These are phyloP conservation scores for Daedaleopsis sinensis DNA, from an alignment of 768 basidiomycete genomes.

Conservation along the genomic window DNA sequence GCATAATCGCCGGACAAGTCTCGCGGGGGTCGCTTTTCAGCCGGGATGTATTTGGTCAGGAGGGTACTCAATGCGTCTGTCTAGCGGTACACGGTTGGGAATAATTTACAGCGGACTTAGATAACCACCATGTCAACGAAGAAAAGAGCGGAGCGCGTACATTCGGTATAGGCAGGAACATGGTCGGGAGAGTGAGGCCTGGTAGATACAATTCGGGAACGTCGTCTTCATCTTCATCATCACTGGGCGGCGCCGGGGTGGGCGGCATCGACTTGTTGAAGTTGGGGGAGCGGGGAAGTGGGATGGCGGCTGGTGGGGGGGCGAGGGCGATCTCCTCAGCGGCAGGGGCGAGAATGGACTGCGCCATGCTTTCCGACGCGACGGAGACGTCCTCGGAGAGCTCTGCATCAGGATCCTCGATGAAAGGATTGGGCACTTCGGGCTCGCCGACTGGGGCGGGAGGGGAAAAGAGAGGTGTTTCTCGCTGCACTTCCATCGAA, in stretches of 20 bases:
- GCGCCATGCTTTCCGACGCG: slow-evolving; percentile 32
- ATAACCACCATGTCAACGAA: slow-evolving; percentile 66
- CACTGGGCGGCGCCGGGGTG: slow-evolving; percentile 37
- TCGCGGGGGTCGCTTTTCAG: slow-evolving; percentile 72
- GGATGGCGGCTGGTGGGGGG: slow-evolving; percentile 24
- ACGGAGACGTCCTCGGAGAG: slow-evolving; percentile 34
- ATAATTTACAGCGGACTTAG: slow-evolving; percentile 41
- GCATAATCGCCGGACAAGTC: slow-evolving; percentile 70
- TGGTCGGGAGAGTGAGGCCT: slow-evolving; percentile 67
- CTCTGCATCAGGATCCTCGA: slow-evolving; percentile 58
- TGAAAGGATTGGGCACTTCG: slow-evolving; percentile 62
- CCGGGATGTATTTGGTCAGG: slow-evolving; percentile 82
- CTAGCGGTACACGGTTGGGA: slow-evolving; percentile 48
- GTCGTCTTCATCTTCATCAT: slow-evolving; percentile 52
- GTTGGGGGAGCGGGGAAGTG: slow-evolving; percentile 32
- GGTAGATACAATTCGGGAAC: slow-evolving; percentile 66
- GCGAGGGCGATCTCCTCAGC: slow-evolving; percentile 48
- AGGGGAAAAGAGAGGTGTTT: slow-evolving; percentile 8
- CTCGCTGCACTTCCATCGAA: slow-evolving; percentile 6
- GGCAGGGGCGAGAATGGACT: slow-evolving; percentile 36
- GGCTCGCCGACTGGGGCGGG: slow-evolving; percentile 42
- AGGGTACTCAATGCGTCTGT: slow-evolving; percentile 83
- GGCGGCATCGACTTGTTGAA: slow-evolving; percentile 61
- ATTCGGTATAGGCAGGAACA: slow-evolving; percentile 90
- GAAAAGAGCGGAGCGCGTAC: slow-evolving; percentile 64